These are phyloP conservation scores for Gomphus sp. DNA, from an alignment of 1,284 basidiomycete species.

Conservation along the genomic window DNA sequence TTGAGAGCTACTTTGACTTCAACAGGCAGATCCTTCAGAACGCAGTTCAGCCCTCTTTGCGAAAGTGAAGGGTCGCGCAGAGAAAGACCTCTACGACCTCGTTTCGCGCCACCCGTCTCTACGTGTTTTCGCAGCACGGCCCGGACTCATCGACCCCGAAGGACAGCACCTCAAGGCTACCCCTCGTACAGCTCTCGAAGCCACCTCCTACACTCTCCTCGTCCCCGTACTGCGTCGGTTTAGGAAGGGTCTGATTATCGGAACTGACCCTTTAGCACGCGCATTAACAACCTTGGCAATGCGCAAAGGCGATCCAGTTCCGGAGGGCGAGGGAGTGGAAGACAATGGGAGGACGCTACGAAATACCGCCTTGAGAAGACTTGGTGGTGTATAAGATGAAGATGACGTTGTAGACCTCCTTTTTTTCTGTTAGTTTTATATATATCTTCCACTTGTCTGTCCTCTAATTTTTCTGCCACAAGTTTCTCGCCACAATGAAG, in stretches of 20 bases:
- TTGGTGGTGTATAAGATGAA: background rate
- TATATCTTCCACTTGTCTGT: too few relatives aligned
- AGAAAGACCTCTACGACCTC: slow-evolving; percentile 16
- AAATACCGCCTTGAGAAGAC: background rate
- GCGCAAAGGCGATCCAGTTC: background rate
- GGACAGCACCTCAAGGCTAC: background rate
- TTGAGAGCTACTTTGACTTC: too few relatives aligned
- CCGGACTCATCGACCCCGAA: background rate
- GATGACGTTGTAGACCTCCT: too few relatives aligned
- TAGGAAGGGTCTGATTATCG: background rate
- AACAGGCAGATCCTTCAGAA: slow-evolving; percentile 11
- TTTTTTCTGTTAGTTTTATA: too few relatives aligned
- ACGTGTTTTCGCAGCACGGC: background rate
- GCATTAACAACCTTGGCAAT: background rate
- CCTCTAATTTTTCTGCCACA: too few relatives aligned
- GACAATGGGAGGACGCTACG: background rate
- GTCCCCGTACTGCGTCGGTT: background rate
- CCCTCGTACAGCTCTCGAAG: background rate
- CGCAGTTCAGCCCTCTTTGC: slow-evolving; percentile 15
- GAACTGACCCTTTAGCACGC: background rate
- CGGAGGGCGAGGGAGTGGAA: background rate
- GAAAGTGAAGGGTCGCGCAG: slow-evolving; percentile 20
- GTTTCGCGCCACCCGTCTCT: slow-evolving; percentile 1
- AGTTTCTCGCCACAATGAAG: too few relatives aligned
- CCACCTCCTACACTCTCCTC: background rate